A percentile compares a stretch with the other conserved stretches of the same genome.
Conservation (phyloP, 2,329 filamentous ascomycete genomes). For the Phyllachora maydis region DNA sequence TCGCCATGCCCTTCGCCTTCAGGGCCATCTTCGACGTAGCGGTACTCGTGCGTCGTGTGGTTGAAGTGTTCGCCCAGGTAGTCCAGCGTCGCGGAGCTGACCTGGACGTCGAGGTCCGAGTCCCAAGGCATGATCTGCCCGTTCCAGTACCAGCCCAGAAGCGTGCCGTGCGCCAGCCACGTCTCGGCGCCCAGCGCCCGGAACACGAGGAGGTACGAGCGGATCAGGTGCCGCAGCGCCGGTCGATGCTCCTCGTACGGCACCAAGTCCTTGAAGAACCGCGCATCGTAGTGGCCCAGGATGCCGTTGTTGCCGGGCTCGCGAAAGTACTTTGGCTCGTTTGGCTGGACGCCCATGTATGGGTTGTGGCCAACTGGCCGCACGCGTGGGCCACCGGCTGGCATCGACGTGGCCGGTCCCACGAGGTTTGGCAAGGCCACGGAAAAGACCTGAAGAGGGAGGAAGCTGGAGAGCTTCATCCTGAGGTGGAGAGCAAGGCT, state of each 20-base stretch:
- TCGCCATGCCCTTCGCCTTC: too few species aligned
- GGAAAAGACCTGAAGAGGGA: not conserved
- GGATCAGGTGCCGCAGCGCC: conserved; percentile 47
- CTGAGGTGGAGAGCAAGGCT: not conserved
- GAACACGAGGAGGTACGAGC: conserved; percentile 52
- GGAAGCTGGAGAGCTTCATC: not conserved
- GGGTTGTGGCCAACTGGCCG: not conserved
- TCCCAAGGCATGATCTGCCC: conserved; percentile 62
- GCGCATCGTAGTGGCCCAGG: conserved; percentile 52
- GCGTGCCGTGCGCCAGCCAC: conserved; percentile 70
- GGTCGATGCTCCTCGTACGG: conserved; percentile 44
- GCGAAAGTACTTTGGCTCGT: conserved; percentile 38
- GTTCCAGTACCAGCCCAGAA: conserved; percentile 86
- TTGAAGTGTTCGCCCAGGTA: conserved; percentile 48
- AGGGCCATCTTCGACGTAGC: conserved; percentile 20
- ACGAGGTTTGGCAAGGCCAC: not conserved
- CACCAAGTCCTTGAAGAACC: conserved; percentile 45
- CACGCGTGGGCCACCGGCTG: not conserved
- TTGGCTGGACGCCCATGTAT: not conserved
- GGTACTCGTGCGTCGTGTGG: conserved; percentile 41
- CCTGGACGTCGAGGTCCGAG: conserved; percentile 67
- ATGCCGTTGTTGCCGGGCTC: conserved; percentile 39
- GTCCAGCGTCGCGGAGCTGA: conserved; percentile 43
- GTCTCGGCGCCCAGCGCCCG: conserved; percentile 48
- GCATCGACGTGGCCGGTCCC: not conserved